Conservation (phyloP, 129 eudicot species). For the Flaveria linearis region DNA sequence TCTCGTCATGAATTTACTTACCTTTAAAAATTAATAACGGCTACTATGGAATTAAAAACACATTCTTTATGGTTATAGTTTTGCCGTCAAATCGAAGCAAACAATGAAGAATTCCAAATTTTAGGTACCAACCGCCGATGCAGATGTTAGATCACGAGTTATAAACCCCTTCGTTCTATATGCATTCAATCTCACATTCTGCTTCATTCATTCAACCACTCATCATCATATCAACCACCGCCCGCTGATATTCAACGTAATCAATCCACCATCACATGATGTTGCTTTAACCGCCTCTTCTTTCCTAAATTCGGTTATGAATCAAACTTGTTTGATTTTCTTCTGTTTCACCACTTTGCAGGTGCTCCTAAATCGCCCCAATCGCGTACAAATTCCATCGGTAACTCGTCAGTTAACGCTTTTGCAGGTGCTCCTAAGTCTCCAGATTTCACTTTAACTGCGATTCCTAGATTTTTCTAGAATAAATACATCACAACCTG, state of each 20-base stretch:
- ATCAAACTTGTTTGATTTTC: too few relatives aligned
- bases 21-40: constrained; percentile 28
- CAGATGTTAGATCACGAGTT: constrained; percentile 30
- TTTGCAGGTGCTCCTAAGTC: constrained; percentile 14
- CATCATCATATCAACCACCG: constrained; percentile 13
- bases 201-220: neutral
- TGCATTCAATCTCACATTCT: constrained; percentile 21
- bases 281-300: constrained; percentile 15
- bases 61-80: constrained; percentile 7
- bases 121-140: constrained; percentile 42
- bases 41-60: constrained; percentile 10
- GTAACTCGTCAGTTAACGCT: too few relatives aligned
- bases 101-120: neutral
- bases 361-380: too few relatives aligned
- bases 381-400: too few relatives aligned
- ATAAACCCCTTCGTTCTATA: constrained; percentile 34
- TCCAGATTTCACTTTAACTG: neutral
- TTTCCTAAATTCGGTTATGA: neutral
- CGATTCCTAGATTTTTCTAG: too few relatives aligned
- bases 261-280: too few relatives aligned
- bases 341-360: too few relatives aligned
- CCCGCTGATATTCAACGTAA: neutral
- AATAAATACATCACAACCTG: too few relatives aligned
- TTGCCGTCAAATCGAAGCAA: constrained; percentile 38
- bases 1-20: neutral